Evolutionary conservation across 208 protist species (phyloP), one percentile per base, ranked within the genome.

Genomic region (Leishmania major): DNA sequence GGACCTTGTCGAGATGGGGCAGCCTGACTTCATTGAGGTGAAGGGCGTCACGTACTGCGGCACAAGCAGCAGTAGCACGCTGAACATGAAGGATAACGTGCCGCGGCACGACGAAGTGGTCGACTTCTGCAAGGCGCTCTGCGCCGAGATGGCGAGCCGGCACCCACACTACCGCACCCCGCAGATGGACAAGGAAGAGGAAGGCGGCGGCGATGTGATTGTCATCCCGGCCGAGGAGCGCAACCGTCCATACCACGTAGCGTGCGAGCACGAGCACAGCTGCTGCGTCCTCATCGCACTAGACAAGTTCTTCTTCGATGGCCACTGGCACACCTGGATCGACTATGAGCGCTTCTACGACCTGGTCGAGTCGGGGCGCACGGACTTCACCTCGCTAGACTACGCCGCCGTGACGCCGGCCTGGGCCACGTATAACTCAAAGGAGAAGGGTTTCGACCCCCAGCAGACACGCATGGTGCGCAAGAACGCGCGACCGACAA

Each of bases 11-110:
- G 77, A 91, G 78, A 87, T 94, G 66, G 98, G 97, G 0, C 90
- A 91, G 90, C 98, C 98, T 8, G 93, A 98, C 86, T 98, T 99
- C 81, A 97, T 99, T 77, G 98, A 99, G 75, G 94, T 99, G 73
- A 99, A 99, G 88, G 96, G 96, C 15, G 96, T 98, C 45, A 99
- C 97, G 11, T 99, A 95, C 87, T 99, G 96, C 82, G 97, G 97
- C 40, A 95, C 94, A 17, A 92, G 92, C 79, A 89, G 87, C 40
- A 96, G 87, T 57, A 94, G 88, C 64, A 95, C 90, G 35, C 85
- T 99, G 15, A 96, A 87, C 60, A 99, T 99, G 96, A 95, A 95
- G 74, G 88, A 88, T 2, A 98, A 99, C 87, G 97, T 99, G 19
- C 97, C 97, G 19, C 96, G 91, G 28, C 97, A 99, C 82, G 90